Evolutionary conservation across 345 rosid species (phyloP), one percentile per base, ranked within the genome.

Genomic region (Geranium rotundifolium): DNA sequence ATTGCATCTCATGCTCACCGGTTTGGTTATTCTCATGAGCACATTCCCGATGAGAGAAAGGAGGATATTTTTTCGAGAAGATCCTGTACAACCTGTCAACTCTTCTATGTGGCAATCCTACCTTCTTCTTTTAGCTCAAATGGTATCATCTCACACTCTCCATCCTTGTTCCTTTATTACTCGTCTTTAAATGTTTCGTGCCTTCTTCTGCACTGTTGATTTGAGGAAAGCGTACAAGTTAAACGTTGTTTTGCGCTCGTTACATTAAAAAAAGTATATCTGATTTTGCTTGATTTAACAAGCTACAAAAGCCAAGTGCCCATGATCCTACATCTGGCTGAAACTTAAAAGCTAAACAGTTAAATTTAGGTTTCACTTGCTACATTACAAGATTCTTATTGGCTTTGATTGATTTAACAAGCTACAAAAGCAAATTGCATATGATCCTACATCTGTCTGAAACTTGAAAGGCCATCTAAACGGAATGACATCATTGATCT

Each of bases 1-100:
- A 76, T 70, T 73, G 76, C 82, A 75, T 76, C 77, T 63, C 54
- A 68, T 77, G 75, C 73, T 70, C 72, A 69, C 75, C 66, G 63
- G 57, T 66, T 54, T 52, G 19, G 63, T 78, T 74, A 74, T 78
- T 76, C 78, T 39, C 64, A 13, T 14, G 7, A 65, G 64, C 72
- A 65, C 71, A 71, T 68, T 70, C 68, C 64, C 69, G 57, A 56
- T 31, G 57, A 20, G 10, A 8, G 34, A 60, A 59, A 64, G 9
- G 60, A 46, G 19, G 19, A 60, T 30, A 17, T 41, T 60, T 41
- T 41, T 49, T 2, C 18, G 13, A 3, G 7, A 18, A 19, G 58
- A 34, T 19, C 29, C 50, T 27, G 69, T 54, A 58, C 62, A 4
- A 56, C 67, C 57, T 67, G 31, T 65, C 55, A 58, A 65, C 66